phyloP scores from a whole-genome alignment of 352 stramenopile genomes.

The Pythium aphanidermatum region DNA sequence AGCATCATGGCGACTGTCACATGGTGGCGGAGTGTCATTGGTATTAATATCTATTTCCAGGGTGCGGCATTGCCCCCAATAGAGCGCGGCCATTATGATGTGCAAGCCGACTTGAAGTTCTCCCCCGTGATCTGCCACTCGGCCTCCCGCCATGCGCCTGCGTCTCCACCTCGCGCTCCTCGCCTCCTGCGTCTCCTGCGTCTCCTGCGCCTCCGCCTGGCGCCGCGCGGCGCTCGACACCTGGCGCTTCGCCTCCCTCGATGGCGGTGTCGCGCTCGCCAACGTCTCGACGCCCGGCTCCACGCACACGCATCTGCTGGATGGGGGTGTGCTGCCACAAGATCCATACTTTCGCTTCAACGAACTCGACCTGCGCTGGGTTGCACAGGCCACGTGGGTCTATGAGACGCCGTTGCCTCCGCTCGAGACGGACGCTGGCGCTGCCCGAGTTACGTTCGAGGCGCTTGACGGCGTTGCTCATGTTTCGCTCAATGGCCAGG shows the following conservation, averaged over 20 bases:
- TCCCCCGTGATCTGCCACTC: no score
- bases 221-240: conserved; percentile 20
- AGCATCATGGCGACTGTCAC: conserved; percentile 3
- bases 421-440: background rate
- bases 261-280: conserved; percentile 48
- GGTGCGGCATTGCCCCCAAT: no score
- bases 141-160: no score
- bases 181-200: no score
- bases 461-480: conserved; percentile 63
- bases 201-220: background rate
- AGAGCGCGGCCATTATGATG: no score
- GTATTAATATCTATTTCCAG: no score
- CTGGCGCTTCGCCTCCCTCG: conserved; percentile 48
- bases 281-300: conserved; percentile 58
- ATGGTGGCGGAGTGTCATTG: no score
- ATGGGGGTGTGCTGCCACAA: conserved; percentile 40
- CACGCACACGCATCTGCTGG: conserved; percentile 64
- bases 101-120: no score
- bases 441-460: conserved; percentile 45
- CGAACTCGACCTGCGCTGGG: conserved; percentile 59
- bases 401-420: conserved; percentile 57
- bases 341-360: conserved; percentile 67
- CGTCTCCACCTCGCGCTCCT: no score
- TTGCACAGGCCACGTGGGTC: conserved; percentile 62
- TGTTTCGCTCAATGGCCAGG: conserved; percentile 55